Evolutionary conservation across 257 asterid species (phyloP).

Genomic region (Misopates orontium): DNA sequence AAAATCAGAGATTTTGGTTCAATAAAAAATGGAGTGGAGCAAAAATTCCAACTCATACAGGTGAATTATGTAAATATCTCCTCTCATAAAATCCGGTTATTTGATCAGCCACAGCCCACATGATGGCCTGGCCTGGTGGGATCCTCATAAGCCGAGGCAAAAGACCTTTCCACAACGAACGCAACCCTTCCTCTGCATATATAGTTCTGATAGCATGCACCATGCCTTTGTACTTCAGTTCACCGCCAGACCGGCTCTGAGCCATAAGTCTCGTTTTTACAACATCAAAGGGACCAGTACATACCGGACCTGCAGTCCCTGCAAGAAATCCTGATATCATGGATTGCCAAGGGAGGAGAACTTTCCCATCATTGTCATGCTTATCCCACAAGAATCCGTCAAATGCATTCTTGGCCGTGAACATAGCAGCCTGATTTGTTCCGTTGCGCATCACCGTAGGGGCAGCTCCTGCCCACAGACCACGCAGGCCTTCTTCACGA

Average conservation of each 20-base stretch:
- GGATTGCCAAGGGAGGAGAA: conserved; percentile 88
- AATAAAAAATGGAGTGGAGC: neutral
- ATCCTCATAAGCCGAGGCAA: conserved; percentile 97
- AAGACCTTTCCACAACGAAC: conserved; percentile 80
- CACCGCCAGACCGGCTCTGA: conserved; percentile 74
- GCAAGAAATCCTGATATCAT: conserved; percentile 97
- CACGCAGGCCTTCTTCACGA: conserved; percentile 83
- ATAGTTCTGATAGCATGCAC: conserved; percentile 83
- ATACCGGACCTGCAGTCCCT: conserved; percentile 89
- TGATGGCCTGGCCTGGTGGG: conserved; percentile 97
- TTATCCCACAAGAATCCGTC: conserved; percentile 77
- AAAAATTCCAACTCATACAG: conserved; percentile 28
- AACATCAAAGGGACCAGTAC: conserved; percentile 98
- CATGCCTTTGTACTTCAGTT: conserved; percentile 81
- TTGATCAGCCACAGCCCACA: conserved; percentile 99
- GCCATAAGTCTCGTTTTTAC: conserved; percentile 99
- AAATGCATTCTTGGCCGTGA: conserved; percentile 86
- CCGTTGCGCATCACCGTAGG: conserved; percentile 99
- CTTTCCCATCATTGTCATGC: conserved; percentile 82
- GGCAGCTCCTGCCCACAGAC: conserved; percentile 95
- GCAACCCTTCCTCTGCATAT: conserved; percentile 79
- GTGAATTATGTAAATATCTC: conserved; percentile 43
- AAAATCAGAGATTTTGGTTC: neutral
- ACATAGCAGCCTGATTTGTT: conserved; percentile 98
- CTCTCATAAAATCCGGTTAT: conserved; percentile 82